Evolutionary conservation across 768 basidiomycete genomes (phyloP).

Genomic region (Cystofilobasidium ferigula): DNA sequence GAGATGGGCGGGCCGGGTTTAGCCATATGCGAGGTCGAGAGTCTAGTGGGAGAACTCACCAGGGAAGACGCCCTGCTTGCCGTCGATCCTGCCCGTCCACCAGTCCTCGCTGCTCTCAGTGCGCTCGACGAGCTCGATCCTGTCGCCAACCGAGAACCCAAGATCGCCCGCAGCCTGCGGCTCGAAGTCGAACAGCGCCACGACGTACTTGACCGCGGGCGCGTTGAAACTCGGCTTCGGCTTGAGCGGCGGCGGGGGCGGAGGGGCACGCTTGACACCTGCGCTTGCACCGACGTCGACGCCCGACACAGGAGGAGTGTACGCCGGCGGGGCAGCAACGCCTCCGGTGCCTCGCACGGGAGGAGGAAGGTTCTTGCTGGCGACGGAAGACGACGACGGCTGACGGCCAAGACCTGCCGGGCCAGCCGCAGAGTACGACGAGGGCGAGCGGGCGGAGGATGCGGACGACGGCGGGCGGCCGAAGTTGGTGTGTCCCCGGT

Average conservation of each 20-base stretch:
- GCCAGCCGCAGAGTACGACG: constrained; percentile 27
- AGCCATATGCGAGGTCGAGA: neutral
- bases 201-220: constrained; percentile 60
- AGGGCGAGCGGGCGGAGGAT: constrained; percentile 31
- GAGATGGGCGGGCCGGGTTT: neutral
- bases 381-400: constrained; percentile 17
- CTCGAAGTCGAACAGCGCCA: constrained; percentile 86
- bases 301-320: constrained; percentile 44
- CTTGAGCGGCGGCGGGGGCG: constrained; percentile 84
- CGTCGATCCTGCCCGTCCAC: constrained; percentile 24
- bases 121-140: constrained; percentile 25
- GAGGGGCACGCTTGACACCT: constrained; percentile 62
- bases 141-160: constrained; percentile 22
- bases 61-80: constrained; percentile 26
- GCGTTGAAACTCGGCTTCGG: constrained; percentile 62
- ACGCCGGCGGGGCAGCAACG: constrained; percentile 46
- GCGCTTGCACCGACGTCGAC: constrained; percentile 38
- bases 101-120: constrained; percentile 18
- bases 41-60: constrained; percentile 29
- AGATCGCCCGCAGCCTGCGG: constrained; percentile 41
- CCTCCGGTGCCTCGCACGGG: constrained; percentile 13
- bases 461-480: constrained; percentile 44
- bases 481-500: constrained; percentile 36
- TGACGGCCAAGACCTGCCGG: constrained; percentile 11
- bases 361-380: constrained; percentile 5